These are phyloP conservation scores for Omphalotus guepiniiformis DNA, from an alignment of 768 basidiomycete genomes.

Conservation along the genomic window DNA sequence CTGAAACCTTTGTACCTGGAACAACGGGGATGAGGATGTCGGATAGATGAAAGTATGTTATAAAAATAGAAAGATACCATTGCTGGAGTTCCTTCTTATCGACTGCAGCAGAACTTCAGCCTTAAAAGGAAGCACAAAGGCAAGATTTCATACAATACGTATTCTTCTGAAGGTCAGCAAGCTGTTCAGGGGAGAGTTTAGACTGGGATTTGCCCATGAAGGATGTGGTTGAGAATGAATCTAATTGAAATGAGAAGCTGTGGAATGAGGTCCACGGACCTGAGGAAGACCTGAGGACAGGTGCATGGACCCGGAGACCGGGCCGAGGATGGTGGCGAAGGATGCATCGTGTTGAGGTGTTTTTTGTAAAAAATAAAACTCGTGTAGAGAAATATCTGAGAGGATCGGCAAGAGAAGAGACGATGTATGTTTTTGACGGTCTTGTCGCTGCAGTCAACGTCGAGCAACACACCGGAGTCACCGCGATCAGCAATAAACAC, in stretches of 20 bases:
- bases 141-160: conserved; percentile 76
- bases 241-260: too few species aligned
- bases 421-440: not conserved
- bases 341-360: too few species aligned
- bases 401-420: too few species aligned
- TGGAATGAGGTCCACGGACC: too few species aligned
- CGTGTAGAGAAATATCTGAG: too few species aligned
- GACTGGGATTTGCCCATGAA: conserved; percentile 95
- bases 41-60: conserved; percentile 13
- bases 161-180: conserved; percentile 93
- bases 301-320: too few species aligned
- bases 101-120: conserved; percentile 45
- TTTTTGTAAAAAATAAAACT: too few species aligned
- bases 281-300: too few species aligned
- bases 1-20: conserved; percentile 98
- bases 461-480: too few species aligned
- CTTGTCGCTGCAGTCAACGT: too few species aligned
- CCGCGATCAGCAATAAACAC: too few species aligned
- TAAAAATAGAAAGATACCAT: conserved; percentile 48
- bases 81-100: conserved; percentile 97
- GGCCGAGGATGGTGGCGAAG: too few species aligned
- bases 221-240: not conserved
- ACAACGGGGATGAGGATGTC: conserved; percentile 12
- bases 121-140: conserved; percentile 8
- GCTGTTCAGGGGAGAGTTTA: conserved; percentile 91